These are phyloP conservation scores for Fusarium austroafricanum DNA, from an alignment of 2,329 filamentous ascomycete species.

Conservation along the genomic window DNA sequence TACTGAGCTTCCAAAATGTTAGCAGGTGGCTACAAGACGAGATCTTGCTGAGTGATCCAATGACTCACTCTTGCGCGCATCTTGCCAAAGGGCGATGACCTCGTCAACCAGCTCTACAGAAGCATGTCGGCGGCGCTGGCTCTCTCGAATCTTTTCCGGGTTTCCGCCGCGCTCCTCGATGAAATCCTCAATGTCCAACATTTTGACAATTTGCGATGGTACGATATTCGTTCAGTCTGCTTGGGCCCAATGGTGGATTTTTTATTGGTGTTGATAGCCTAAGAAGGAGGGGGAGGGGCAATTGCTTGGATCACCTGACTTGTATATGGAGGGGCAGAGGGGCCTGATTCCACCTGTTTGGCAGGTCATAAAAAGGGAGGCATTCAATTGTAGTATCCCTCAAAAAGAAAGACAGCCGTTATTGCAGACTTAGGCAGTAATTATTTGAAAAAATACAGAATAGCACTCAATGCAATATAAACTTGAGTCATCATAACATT, in stretches of 20 bases:
- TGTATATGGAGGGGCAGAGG: conserved; percentile 15
- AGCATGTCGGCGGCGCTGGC: conserved; percentile 84
- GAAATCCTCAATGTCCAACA: conserved; percentile 84
- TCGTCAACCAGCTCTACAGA: conserved; percentile 89
- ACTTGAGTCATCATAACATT: not conserved
- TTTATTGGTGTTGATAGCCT: conserved; percentile 40
- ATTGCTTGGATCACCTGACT: conserved; percentile 41
- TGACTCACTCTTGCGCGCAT: conserved; percentile 75
- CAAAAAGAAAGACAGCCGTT: not conserved
- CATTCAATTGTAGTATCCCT: not conserved
- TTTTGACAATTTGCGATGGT: conserved; percentile 52
- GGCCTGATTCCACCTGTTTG: not conserved
- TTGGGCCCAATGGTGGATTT: conserved; percentile 39
- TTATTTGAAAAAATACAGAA: no score
- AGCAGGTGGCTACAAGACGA: conserved; percentile 12
- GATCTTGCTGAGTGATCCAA: conserved; percentile 1
- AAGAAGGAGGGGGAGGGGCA: conserved; percentile 47
- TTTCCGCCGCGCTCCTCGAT: conserved; percentile 90
- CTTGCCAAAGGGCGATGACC: conserved; percentile 87
- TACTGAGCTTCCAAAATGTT: conserved; percentile 67
- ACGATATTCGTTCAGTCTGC: conserved; percentile 27
- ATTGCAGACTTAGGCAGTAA: not conserved
- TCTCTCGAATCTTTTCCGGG: conserved; percentile 91
- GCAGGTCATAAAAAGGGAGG: not conserved
- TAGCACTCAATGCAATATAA: no score